Evolutionary conservation across 345 rosid species (phyloP).

Genomic region (Toxicodendron radicans): DNA sequence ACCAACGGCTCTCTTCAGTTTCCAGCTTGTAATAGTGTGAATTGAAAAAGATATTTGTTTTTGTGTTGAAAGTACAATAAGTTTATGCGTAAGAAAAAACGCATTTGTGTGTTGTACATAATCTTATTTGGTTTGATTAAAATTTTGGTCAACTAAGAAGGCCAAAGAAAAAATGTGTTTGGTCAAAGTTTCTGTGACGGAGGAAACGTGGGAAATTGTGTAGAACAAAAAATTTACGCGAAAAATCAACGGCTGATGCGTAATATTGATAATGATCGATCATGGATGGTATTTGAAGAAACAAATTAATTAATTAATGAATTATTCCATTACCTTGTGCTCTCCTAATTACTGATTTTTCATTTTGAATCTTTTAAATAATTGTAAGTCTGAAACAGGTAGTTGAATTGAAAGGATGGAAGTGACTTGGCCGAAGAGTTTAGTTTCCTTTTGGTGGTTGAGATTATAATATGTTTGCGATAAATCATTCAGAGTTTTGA

Average conservation of each 20-base stretch:
- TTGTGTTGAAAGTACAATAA: background rate
- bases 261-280: too few relatives aligned
- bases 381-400: too few relatives aligned
- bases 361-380: too few relatives aligned
- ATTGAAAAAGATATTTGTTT: background rate
- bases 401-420: too few relatives aligned
- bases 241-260: background rate
- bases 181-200: background rate
- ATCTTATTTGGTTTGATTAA: background rate
- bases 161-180: background rate
- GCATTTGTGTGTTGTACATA: background rate
- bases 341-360: too few relatives aligned
- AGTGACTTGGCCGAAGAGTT: too few relatives aligned
- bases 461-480: too few relatives aligned
- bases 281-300: too few relatives aligned
- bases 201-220: background rate
- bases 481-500: too few relatives aligned
- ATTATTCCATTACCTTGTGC: too few relatives aligned
- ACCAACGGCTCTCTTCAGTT: slow-evolving; percentile 35
- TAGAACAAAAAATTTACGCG: background rate
- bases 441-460: too few relatives aligned
- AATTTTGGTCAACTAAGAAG: background rate
- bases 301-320: too few relatives aligned
- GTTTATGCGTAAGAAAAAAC: background rate
- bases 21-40: background rate